phyloP scores from a whole-genome alignment of 805 yeast genomes.

The Metschnikowia picachoensis region DNA sequence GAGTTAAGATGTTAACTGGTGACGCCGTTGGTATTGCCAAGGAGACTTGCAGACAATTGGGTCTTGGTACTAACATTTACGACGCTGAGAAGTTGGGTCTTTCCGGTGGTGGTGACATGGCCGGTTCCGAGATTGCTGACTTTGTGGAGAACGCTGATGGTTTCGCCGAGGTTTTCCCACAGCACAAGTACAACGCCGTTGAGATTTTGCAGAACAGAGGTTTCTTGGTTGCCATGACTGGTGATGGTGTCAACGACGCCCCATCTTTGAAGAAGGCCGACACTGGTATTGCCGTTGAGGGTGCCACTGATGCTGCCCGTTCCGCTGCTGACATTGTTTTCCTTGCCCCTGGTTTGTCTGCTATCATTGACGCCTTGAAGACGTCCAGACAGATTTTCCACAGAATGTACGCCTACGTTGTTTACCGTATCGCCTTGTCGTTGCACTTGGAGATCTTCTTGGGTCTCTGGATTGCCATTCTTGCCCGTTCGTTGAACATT shows the following conservation, averaged over 20 bases:
- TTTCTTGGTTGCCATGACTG: slow-evolving; percentile 98
- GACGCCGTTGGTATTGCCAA: slow-evolving; percentile 99
- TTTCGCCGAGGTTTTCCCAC: slow-evolving; percentile 98
- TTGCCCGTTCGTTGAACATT: slow-evolving; percentile 81
- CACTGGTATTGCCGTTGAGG: slow-evolving; percentile 95
- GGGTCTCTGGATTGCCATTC: slow-evolving; percentile 95
- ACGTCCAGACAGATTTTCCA: slow-evolving; percentile 95
- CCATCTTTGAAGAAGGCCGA: slow-evolving; percentile 91
- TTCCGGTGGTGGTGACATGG: slow-evolving; percentile 89
- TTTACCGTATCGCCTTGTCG: slow-evolving; percentile 95
- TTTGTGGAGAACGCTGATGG: slow-evolving; percentile 97
- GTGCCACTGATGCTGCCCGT: slow-evolving; percentile 96
- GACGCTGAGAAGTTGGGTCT: slow-evolving; percentile 96
- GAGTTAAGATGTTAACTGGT: slow-evolving; percentile 98
- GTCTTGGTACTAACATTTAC: slow-evolving; percentile 93
- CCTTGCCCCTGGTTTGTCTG: slow-evolving; percentile 90
- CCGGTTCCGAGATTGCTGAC: slow-evolving; percentile 97
- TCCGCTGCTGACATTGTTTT: slow-evolving; percentile 96
- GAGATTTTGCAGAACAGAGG: slow-evolving; percentile 94
- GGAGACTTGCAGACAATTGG: slow-evolving; percentile 97
- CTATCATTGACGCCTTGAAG: slow-evolving; percentile 88
- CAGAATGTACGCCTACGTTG: slow-evolving; percentile 98
- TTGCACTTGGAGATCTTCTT: slow-evolving; percentile 91
- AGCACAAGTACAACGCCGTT: slow-evolving; percentile 94
- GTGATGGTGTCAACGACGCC: slow-evolving; percentile 99